Percentiles rank a stretch among this genome's conserved stretches.
These are phyloP conservation scores for Metarhizium humberi DNA, from an alignment of 2,329 filamentous ascomycete species.

Conservation along the genomic window DNA sequence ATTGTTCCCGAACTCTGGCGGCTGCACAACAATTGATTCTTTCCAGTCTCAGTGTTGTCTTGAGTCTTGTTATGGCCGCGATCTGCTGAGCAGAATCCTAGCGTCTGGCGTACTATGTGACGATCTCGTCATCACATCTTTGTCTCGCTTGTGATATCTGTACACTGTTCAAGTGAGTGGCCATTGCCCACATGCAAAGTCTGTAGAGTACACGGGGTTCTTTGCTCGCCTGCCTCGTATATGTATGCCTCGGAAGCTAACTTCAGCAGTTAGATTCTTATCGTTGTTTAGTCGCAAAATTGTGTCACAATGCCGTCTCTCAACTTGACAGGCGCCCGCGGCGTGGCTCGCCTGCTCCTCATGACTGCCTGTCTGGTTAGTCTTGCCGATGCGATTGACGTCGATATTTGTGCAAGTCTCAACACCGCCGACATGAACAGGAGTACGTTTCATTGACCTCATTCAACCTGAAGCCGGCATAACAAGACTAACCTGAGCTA, in stretches of 20 bases:
- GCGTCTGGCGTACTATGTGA: slow-evolving; percentile 1
- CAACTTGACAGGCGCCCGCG: not conserved
- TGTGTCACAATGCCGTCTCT: not conserved
- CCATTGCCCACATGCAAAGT: not conserved
- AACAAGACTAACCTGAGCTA: slow-evolving; percentile 16
- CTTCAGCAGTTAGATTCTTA: not conserved
- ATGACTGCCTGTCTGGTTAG: slow-evolving; percentile 15
- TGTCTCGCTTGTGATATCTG: not conserved
- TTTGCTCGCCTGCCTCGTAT: not conserved
- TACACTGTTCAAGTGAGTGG: slow-evolving; percentile 8
- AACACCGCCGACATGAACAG: slow-evolving; percentile 24
- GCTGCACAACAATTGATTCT: not conserved
- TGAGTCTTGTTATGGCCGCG: slow-evolving; percentile 1
- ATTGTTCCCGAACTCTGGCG: not conserved
- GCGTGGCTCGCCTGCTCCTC: slow-evolving; percentile 8
- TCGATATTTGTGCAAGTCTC: slow-evolving; percentile 25
- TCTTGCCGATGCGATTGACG: slow-evolving; percentile 16
- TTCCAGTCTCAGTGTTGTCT: not conserved
- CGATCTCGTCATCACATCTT: slow-evolving; percentile 1
- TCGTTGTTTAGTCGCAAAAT: not conserved
- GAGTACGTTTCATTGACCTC: slow-evolving; percentile 18
- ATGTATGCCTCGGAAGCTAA: not conserved
- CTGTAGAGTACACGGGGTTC: not conserved
- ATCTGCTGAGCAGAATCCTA: not conserved
- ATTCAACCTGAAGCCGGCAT: not conserved